Evolutionary conservation across 2,329 filamentous ascomycete species (phyloP).

Genomic region (Calycina herbarum): DNA sequence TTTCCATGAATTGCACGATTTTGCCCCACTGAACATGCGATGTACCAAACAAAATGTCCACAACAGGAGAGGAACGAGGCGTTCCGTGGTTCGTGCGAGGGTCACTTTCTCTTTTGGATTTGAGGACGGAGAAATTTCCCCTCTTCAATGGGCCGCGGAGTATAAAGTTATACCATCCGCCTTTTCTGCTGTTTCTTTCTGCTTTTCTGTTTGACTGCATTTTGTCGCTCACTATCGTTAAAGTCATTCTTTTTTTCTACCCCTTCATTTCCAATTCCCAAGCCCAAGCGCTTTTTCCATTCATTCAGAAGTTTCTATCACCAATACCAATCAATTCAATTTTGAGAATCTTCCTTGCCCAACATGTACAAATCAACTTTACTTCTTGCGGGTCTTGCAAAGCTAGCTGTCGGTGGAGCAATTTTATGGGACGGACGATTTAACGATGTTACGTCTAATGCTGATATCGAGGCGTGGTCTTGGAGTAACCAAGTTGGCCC

Average conservation of each 20-base stretch:
- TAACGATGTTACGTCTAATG: conserved; percentile 54
- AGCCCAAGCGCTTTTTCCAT: conserved; percentile 16
- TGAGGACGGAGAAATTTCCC: conserved; percentile 12
- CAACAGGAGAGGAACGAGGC: neutral
- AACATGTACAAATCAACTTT: conserved; percentile 9
- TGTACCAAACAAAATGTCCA: neutral
- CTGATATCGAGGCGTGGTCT: conserved; percentile 60
- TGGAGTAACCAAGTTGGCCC: conserved; percentile 65
- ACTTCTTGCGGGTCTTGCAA: conserved; percentile 5
- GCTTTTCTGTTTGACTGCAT: neutral
- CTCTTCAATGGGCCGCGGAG: neutral
- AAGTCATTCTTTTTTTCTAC: conserved; percentile 10
- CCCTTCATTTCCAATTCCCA: conserved; percentile 1
- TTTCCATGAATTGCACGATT: no score
- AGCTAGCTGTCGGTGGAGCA: conserved; percentile 39
- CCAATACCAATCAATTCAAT: neutral
- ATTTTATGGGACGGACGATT: conserved; percentile 65
- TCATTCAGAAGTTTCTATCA: neutral
- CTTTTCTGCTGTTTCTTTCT: neutral
- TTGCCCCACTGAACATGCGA: neutral
- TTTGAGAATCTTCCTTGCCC: neutral
- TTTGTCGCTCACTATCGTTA: conserved; percentile 10
- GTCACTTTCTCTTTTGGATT: neutral
- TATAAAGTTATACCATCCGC: neutral
- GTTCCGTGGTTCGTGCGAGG: neutral